phyloP scores from a whole-genome alignment of 2,329 filamentous ascomycete species.

The Talaromyces pinophilus region DNA sequence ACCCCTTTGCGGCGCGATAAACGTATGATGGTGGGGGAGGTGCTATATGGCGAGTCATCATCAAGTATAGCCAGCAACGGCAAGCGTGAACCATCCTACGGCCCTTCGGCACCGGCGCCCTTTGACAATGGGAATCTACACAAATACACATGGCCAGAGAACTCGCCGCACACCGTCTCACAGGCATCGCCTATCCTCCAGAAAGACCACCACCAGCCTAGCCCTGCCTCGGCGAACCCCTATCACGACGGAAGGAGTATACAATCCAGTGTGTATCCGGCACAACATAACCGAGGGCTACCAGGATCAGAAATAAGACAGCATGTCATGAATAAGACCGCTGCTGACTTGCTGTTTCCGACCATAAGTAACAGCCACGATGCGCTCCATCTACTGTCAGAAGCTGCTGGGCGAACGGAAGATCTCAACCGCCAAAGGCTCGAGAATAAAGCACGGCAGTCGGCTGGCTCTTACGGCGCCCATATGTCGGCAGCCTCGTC shows the following conservation, averaged over 20 bases:
- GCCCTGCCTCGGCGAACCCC: constrained; percentile 30
- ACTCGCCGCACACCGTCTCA: constrained; percentile 27
- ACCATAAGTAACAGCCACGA: constrained; percentile 91
- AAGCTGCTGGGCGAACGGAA: constrained; percentile 65
- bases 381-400: constrained; percentile 85
- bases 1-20: constrained; percentile 46
- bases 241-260: constrained; percentile 34
- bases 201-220: constrained; percentile 34
- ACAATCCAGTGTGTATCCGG: constrained; percentile 29
- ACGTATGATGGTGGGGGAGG: constrained; percentile 56
- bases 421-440: constrained; percentile 52
- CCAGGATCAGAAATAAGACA: constrained; percentile 42
- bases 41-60: constrained; percentile 33
- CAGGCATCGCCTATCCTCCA: constrained; percentile 28
- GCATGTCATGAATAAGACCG: constrained; percentile 61
- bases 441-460: constrained; percentile 47
- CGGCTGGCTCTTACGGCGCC: constrained; percentile 43
- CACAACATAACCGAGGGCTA: constrained; percentile 35
- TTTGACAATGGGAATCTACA: constrained; percentile 31
- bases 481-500: constrained; percentile 40
- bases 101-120: constrained; percentile 30
- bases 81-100: constrained; percentile 29
- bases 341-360: constrained; percentile 59
- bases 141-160: constrained; percentile 36
- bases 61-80: constrained; percentile 26